Conservation (phyloP, 139 green algal species). For the Chlorella sp. region DNA sequence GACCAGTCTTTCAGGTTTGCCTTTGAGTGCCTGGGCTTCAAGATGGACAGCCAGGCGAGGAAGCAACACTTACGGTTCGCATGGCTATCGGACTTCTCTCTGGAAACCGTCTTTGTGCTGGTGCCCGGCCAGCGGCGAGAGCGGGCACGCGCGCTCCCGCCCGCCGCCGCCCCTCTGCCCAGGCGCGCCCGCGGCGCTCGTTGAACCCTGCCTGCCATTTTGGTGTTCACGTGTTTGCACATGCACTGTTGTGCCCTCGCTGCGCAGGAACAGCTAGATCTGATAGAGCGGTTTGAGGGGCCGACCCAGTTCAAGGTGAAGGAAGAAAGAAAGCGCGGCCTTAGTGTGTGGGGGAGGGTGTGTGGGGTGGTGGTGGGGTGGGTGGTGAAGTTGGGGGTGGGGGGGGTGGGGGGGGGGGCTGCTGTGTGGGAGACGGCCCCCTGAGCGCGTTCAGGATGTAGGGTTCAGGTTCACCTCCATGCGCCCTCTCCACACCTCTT, state of each 20-base stretch:
- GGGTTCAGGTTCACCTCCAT: neutral
- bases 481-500: neutral
- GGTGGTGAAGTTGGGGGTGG: neutral
- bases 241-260: neutral
- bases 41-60: constrained; percentile 32
- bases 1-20: constrained; percentile 69
- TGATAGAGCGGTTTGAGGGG: constrained; percentile 15
- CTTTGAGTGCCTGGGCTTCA: constrained; percentile 54
- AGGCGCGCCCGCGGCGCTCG: no score
- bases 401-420: neutral
- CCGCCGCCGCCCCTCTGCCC: no score
- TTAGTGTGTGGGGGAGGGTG: no score
- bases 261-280: constrained; percentile 4
- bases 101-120: no score
- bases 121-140: neutral
- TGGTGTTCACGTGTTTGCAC: neutral
- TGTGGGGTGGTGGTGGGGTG: no score
- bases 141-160: neutral
- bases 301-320: constrained; percentile 16
- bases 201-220: no score
- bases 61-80: no score
- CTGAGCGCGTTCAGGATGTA: neutral
- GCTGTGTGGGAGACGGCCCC: neutral
- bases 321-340: no score
- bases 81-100: no score